These are phyloP conservation scores for Saccharomycopsis sp. DNA, from an alignment of 805 yeast genomes.

Conservation along the genomic window DNA sequence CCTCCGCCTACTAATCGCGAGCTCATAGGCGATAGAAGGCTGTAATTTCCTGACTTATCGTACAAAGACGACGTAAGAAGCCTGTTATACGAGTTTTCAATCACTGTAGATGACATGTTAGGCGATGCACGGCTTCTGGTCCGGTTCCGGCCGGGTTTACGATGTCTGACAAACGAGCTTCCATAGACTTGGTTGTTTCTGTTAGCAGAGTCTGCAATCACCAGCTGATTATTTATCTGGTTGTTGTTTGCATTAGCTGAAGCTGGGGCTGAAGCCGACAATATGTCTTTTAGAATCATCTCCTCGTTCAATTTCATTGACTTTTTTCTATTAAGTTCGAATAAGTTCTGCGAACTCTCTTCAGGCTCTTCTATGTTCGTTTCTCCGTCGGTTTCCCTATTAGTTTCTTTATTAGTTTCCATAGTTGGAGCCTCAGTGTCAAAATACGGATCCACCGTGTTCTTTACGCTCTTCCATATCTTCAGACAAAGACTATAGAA, in stretches of 20 bases:
- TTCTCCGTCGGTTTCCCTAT: neutral
- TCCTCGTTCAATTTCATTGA: conserved; percentile 8
- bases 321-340: conserved; percentile 7
- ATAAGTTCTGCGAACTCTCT: neutral
- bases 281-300: neutral
- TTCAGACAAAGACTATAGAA: neutral
- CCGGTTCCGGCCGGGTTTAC: neutral
- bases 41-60: neutral
- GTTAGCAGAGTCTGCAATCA: neutral
- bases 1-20: neutral
- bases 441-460: conserved; percentile 4
- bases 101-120: neutral
- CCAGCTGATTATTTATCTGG: too few relatives aligned
- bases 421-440: neutral
- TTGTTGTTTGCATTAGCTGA: neutral
- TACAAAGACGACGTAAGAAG: neutral
- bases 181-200: neutral
- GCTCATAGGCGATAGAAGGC: neutral
- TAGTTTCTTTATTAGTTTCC: neutral
- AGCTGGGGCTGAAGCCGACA: neutral
- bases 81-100: neutral
- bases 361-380: neutral
- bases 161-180: neutral
- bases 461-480: conserved; percentile 1
- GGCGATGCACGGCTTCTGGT: neutral